Evolutionary conservation across 1,139 yeast genomes (phyloP).

Genomic region (Protomyces inouyei): DNA sequence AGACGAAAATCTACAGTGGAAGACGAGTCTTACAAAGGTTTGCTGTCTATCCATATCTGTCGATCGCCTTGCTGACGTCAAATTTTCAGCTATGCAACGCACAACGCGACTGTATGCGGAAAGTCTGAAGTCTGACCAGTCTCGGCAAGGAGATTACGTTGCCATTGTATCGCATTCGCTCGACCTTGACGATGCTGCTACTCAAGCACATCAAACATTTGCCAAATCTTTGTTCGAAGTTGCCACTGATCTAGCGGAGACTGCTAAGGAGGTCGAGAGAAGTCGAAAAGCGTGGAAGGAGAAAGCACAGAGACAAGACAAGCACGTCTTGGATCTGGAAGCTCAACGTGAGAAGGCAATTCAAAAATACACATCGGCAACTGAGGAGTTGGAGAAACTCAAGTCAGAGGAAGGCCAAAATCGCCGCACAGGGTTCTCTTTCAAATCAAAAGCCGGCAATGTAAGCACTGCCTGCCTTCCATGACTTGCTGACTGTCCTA

Average conservation of each 20-base stretch:
- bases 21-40: not conserved
- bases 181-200: not conserved
- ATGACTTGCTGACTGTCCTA: not conserved
- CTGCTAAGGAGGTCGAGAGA: not conserved
- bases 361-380: not conserved
- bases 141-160: not conserved
- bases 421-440: not conserved
- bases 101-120: not conserved
- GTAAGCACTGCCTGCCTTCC: not conserved
- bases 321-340: not conserved
- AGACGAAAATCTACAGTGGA: not conserved
- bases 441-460: not conserved
- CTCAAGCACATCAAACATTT: not conserved
- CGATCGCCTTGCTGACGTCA: not conserved
- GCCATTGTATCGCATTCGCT: not conserved
- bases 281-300: not conserved
- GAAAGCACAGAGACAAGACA: not conserved
- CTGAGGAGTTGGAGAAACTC: not conserved
- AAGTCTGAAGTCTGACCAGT: not conserved
- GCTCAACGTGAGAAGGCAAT: not conserved
- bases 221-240: not conserved
- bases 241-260: not conserved
- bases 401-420: not conserved
- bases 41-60: not conserved
- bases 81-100: not conserved